These are phyloP conservation scores for Anethum foeniculum DNA, from an alignment of 140 eudicot species.

Conservation along the genomic window DNA sequence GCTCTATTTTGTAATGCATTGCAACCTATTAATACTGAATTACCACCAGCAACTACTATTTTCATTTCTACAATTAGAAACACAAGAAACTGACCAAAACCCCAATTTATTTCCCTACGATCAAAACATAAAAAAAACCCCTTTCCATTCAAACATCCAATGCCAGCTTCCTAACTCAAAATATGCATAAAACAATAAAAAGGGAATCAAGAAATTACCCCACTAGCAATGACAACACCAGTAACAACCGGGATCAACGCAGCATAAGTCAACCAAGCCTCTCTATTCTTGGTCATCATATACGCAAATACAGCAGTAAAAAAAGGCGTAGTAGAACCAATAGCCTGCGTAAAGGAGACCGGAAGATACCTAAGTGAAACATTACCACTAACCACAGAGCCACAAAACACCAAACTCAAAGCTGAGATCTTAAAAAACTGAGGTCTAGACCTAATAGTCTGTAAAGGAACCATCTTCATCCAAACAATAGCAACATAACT, in stretches of 20 bases:
- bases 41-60: not conserved
- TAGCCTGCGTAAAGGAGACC: slow-evolving; percentile 13
- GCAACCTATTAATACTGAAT: not conserved
- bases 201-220: slow-evolving; percentile 7
- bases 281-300: slow-evolving; percentile 8
- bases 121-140: not conserved
- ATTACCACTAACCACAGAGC: slow-evolving; percentile 14
- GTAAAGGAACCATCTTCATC: slow-evolving; percentile 16
- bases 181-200: slow-evolving; percentile 13
- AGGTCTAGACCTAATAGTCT: slow-evolving; percentile 9
- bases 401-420: slow-evolving; percentile 24
- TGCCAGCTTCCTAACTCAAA: slow-evolving; percentile 8
- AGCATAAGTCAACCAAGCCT: slow-evolving; percentile 16
- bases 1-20: not conserved
- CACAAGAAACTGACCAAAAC: not conserved
- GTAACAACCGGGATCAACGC: slow-evolving; percentile 12
- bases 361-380: slow-evolving; percentile 16
- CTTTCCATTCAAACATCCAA: not conserved
- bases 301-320: slow-evolving; percentile 32
- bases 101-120: not conserved
- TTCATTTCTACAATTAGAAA: not conserved
- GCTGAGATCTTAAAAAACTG: slow-evolving; percentile 24
- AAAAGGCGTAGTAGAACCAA: slow-evolving; percentile 31
- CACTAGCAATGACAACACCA: slow-evolving; percentile 15
- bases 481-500: slow-evolving; percentile 13